Base-by-base conservation (phyloP, 2,329 filamentous ascomycete species). In the Neocucurbitaria cava region DNA sequence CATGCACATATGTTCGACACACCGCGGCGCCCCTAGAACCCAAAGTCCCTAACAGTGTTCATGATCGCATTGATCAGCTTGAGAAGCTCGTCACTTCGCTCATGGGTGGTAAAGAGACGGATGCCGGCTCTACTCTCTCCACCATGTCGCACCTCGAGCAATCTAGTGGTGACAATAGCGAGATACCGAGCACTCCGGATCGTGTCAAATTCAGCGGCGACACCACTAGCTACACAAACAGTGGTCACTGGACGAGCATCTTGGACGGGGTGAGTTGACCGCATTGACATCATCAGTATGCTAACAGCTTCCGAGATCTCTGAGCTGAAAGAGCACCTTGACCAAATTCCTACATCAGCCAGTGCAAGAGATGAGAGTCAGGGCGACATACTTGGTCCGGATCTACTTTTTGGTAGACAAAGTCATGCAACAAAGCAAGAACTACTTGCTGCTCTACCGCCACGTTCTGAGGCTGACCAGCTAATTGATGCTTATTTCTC, bases 201-300 rank as follows among this genome's bases (percentile, higher is more conserved):
- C 65, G 63, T n/a, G 65, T 75, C 21, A 72, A 68, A 23, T 44
- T 71, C 8, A 62, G 57, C 11, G 61, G 49, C 21, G 69, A 74
- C 31, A 65, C 66, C 17, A 73, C 68, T 4, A 68, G 64, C 15
- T 75, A 74, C 33, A 65, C 65, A 5, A 71, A 67, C 31, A 68
- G 71, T 46, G 62, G 66, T 2, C 73, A 76, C 46, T 76, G 73
- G 73, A 68, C 67, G n/a, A 74, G 69, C 23, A 73, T 76, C 23
- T 46, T 76, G 21, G 71, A 75, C 44, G 70, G 73, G n/a, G 69
- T 75, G 41, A 51, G 66, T 52, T 20, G 13, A 26, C 26, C 31
- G 40, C 24, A 41, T 7, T 21, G 15, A 20, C 45, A 30, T 41
- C 21, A 26, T 30, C 13, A n/a, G 28, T 40, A 42, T 49, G 17